A percentile compares a stretch with the other conserved stretches of the same genome.
Conservation (phyloP, 1,284 basidiomycete genomes). For the Boletus mariae region DNA sequence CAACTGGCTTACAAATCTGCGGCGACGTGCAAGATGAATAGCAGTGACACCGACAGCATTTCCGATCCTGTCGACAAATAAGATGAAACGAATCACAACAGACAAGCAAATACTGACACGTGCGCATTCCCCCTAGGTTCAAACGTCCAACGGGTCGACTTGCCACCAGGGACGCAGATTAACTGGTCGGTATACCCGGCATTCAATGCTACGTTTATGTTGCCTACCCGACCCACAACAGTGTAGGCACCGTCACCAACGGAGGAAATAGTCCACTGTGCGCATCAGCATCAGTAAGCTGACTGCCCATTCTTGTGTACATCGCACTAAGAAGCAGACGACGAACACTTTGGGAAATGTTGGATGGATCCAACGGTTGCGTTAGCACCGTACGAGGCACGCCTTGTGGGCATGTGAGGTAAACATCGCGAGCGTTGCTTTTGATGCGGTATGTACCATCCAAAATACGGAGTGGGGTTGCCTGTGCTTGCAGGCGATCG, state of each 20-base stretch:
- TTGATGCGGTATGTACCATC: not conserved
- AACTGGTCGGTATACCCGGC: not conserved
- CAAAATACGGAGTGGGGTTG: not conserved
- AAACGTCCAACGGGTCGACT: not conserved
- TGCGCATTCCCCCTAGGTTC: slow-evolving; percentile 1
- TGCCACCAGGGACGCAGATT: not conserved
- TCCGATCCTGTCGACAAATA: not conserved
- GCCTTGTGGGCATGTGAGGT: not conserved
- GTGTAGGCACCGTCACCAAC: not conserved
- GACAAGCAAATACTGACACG: not conserved
- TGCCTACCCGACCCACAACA: not conserved
- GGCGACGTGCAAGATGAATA: not conserved
- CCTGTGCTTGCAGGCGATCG: not conserved
- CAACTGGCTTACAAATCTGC: not conserved
- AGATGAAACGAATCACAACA: not conserved
- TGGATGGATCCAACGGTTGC: not conserved
- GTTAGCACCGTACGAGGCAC: not conserved
- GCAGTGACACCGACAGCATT: not conserved
- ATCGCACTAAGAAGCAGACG: not conserved
- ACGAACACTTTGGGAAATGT: not conserved
- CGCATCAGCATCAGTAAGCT: not conserved
- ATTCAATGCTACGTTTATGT: not conserved
- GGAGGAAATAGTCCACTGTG: not conserved
- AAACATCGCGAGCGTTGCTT: not conserved
- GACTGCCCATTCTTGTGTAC: not conserved